Conservation (phyloP, 192 early-diverging fungal species). For the Chytriomyces sp. region DNA sequence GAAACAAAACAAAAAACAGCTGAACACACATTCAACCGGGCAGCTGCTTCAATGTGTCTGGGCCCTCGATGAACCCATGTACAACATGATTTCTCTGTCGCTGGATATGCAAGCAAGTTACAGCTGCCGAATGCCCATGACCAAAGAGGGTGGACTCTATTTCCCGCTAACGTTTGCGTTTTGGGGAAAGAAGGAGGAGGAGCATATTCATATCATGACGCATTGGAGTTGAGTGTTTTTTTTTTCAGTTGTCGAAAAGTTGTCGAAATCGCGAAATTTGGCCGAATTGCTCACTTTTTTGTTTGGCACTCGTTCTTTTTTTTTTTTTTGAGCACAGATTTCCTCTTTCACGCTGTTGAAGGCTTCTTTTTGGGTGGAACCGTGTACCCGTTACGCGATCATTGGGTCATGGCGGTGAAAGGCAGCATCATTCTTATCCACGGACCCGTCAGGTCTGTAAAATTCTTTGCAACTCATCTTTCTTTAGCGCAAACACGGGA, state of each 20-base stretch:
- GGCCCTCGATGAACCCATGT: constrained; percentile 22
- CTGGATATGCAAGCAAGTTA: constrained; percentile 27
- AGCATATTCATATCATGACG: constrained; percentile 40
- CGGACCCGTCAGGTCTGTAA: background rate
- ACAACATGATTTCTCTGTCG: constrained; percentile 29
- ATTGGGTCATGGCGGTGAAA: constrained; percentile 26
- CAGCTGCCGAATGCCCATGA: constrained; percentile 33
- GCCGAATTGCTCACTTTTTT: no score
- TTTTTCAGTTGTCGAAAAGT: no score
- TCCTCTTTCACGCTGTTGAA: constrained; percentile 34
- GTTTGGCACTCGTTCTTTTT: no score
- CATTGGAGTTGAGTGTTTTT: constrained; percentile 25
- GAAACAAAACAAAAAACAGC: no score
- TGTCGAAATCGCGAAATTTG: no score
- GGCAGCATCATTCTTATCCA: constrained; percentile 26
- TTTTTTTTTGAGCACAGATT: background rate
- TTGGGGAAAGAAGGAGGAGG: constrained; percentile 36
- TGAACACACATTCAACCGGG: background rate
- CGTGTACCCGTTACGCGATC: constrained; percentile 37
- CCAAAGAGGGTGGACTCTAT: constrained; percentile 23
- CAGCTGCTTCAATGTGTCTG: constrained; percentile 33
- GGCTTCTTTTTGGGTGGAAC: constrained; percentile 40
- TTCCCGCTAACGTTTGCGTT: constrained; percentile 35
- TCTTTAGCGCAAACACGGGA: no score
- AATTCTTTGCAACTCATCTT: background rate